Base-by-base conservation (phyloP, 2,329 filamentous ascomycete species). In the Chrysoporthe deuterocubensis region DNA sequence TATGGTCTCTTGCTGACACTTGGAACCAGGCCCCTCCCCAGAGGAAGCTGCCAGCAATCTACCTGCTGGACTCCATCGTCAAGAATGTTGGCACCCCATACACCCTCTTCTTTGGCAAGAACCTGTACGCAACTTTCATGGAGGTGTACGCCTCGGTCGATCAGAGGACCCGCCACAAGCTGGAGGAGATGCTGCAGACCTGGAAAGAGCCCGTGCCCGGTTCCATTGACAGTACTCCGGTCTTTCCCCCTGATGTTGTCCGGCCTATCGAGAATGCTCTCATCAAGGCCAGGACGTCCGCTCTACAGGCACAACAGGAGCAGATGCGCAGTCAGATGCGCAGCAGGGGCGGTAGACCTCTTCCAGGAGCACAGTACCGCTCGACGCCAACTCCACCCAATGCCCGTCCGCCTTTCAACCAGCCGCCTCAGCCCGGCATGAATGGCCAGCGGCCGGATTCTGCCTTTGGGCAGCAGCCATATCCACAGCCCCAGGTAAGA, bases 51-150 rank as follows among this genome's bases (percentile, higher is more conserved):
- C 94, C 96, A 21, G 93, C 96, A n/a, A 86, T 99, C 40, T 99
- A 98, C 81, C 93, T 99, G 72, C 90, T 99, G 76, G 96, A 99
- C 81, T 98, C 95, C 18, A 95, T 99, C 70, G 94, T 97, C 77
- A 99, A 99, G 81, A 98, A 99, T 83, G 94, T 99, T 70, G 96
- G 96, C 70, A 97, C 95, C 0, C 96, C 96, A 8, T 99, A 99
- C 80, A 98, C 95, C 0, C 85, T 98, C 14, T 98, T 97, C 78
- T 92, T 99, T 72, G 93, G 94, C 64, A 90, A 93, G 52, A 95
- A 95, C 75, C 87, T 99, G 50, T 98, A 95, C 80, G 88, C 90
- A 73, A 98, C 93, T 4, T 99, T 97, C 77, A 97, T 98, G 94
- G 93, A 96, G 75, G 92, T 96, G 48, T 99, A 98, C 77, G 92